These are phyloP conservation scores for Oryza rufipogon DNA, from an alignment of 176 grass and related monocot genomes.

Conservation along the genomic window DNA sequence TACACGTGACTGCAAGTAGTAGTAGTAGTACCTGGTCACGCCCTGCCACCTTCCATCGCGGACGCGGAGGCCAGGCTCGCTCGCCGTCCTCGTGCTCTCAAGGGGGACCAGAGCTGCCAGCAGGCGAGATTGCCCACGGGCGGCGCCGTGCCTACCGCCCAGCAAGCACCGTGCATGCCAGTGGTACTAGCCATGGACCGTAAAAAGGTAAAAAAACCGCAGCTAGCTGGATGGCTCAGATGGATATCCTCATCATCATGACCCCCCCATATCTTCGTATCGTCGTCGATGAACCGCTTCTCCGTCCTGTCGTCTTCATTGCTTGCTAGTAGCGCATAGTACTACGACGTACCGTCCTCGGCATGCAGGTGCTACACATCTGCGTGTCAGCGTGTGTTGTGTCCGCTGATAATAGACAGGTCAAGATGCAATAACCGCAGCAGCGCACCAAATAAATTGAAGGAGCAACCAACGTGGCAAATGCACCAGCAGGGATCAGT, in stretches of 20 bases:
- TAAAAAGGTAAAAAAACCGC: background rate
- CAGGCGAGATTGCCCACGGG: constrained; percentile 21
- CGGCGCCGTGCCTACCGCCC: background rate
- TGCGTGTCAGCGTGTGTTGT: constrained; percentile 16
- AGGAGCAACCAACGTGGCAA: constrained; percentile 15
- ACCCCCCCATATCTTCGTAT: background rate
- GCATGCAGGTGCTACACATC: constrained; percentile 2
- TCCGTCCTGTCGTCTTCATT: background rate
- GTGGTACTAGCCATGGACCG: background rate
- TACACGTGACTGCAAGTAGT: background rate
- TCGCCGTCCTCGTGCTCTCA: constrained; percentile 22
- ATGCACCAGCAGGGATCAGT: background rate
- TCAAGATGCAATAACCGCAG: constrained; percentile 39
- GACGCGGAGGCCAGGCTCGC: background rate
- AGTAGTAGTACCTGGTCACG: too few species aligned
- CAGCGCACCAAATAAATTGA: constrained; percentile 27
- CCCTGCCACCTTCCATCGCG: background rate
- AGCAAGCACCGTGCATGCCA: background rate
- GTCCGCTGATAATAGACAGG: constrained; percentile 12
- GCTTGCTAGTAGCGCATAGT: background rate
- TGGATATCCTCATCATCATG: background rate
- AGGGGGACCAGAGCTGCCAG: constrained; percentile 21
- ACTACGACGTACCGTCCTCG: background rate
- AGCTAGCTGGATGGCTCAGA: background rate
- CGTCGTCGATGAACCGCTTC: background rate